Percentiles rank a stretch among this genome's conserved stretches.
Evolutionary conservation across 805 yeast genomes (phyloP).

Genomic region (Hanseniaspora occidentalis): DNA sequence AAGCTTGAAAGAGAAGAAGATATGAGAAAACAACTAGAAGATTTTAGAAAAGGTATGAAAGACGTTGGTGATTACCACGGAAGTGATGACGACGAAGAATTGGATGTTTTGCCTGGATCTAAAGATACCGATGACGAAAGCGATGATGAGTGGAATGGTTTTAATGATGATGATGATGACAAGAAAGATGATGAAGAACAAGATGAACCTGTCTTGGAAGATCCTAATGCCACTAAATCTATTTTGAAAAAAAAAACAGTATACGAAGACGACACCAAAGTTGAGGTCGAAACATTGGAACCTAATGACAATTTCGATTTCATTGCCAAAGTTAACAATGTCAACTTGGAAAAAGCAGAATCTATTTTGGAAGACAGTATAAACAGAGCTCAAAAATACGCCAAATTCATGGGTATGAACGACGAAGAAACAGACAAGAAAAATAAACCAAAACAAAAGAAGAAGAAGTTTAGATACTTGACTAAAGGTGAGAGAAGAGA

Average conservation of each 20-base stretch:
- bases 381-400: slow-evolving; percentile 72
- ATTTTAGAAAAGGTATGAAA: slow-evolving; percentile 21
- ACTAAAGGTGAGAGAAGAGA: slow-evolving; percentile 65
- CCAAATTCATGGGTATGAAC: slow-evolving; percentile 46
- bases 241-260: slow-evolving; percentile 20
- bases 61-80: slow-evolving; percentile 17
- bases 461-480: slow-evolving; percentile 81
- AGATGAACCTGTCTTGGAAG: slow-evolving; percentile 12
- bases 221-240: slow-evolving; percentile 15
- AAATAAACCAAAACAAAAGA: slow-evolving; percentile 26
- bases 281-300: slow-evolving; percentile 36
- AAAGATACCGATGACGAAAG: slow-evolving; percentile 9
- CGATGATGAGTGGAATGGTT: slow-evolving; percentile 14
- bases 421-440: slow-evolving; percentile 25
- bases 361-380: slow-evolving; percentile 64
- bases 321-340: slow-evolving; percentile 54
- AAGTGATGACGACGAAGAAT: slow-evolving; percentile 13
- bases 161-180: slow-evolving; percentile 15
- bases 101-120: neutral
- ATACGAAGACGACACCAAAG: slow-evolving; percentile 30
- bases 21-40: slow-evolving; percentile 42
- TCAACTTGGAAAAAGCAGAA: slow-evolving; percentile 54
- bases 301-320: slow-evolving; percentile 42
- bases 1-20: slow-evolving; percentile 55
- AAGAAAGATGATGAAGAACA: slow-evolving; percentile 25